Evolutionary conservation across 768 basidiomycete species (phyloP), one percentile per base, ranked within the genome.

Genomic region (Kwoniella dejecticola): DNA sequence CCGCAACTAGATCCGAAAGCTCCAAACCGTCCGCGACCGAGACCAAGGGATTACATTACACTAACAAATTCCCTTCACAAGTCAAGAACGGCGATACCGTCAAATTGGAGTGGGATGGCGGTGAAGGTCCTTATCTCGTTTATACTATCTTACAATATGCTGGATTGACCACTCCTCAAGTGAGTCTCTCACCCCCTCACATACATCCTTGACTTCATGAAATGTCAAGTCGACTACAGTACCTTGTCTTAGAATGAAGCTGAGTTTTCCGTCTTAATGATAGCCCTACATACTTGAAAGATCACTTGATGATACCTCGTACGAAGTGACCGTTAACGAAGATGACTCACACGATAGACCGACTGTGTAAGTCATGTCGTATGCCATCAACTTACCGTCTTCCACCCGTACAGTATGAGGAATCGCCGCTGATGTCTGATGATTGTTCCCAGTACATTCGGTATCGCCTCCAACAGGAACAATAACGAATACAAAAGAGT

Each of bases 71-170:
- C 30, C 54, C 54, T 12, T 27, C 44, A 21, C 30, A 44, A 36
- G 27, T 56, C 11, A 56, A 45, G 21, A 46, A 45, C 15, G 54
- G 54, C 15, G 54, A 56, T 36, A 21, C 41, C 13, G 12, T 56
- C 7, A 26, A 46, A 6, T 17, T 46, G 13, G 29, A 56, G 19
- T 56, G 54, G 54, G 54, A 56, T 44, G 44, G 54, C 3, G 54
- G 54, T n/a, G 44, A 56, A 29, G 54, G 54, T 15, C 54, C 42
- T 56, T 56, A 56, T 56, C 21, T 45, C 29, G 24, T 56, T 21
- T 56, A 56, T 56, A 45, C 54, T 23, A 56, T 56, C 44, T 23
- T 56, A 24, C 17, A 45, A 8, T 56, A 56, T 38, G 36, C 42
- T 21, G 54, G 54, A n/a, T 27, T 56, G 24, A 27, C 42, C 15